Conservation (phyloP, 2,329 filamentous ascomycete genomes). For the Atkinsonella texensis region DNA sequence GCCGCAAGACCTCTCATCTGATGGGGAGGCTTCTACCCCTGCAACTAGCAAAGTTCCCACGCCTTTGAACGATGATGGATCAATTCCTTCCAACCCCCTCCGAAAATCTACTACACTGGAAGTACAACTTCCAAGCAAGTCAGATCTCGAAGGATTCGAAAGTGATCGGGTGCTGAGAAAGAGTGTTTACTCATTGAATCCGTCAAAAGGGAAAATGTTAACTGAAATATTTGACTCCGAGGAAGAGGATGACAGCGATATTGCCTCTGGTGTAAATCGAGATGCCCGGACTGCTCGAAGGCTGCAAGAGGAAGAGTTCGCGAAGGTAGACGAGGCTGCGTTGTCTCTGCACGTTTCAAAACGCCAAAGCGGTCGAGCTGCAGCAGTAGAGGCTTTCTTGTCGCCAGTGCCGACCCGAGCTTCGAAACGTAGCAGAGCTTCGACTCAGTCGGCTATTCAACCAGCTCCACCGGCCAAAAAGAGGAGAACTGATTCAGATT, state of each 20-base stretch:
- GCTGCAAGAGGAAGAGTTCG: constrained; percentile 22
- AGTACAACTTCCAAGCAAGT: constrained; percentile 16
- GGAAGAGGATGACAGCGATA: constrained; percentile 22
- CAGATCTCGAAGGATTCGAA: constrained; percentile 9
- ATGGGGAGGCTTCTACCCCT: constrained; percentile 23
- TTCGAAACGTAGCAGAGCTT: constrained; percentile 16
- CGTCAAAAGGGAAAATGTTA: constrained; percentile 31
- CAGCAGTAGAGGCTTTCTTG: constrained; percentile 1
- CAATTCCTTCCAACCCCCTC: constrained; percentile 1
- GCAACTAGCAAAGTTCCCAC: constrained; percentile 26
- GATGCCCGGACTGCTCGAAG: constrained; percentile 22
- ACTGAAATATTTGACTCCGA: constrained; percentile 29
- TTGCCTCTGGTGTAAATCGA: constrained; percentile 12
- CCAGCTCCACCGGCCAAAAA: constrained; percentile 18
- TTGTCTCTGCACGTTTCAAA: constrained; percentile 4
- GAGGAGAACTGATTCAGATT: constrained; percentile 17
- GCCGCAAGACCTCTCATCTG: constrained; percentile 17
- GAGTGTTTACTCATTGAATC: constrained; percentile 36
- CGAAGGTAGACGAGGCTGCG: constrained; percentile 6
- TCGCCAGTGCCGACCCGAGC: constrained; percentile 7
- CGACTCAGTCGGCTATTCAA: constrained; percentile 9
- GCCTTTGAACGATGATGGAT: constrained; percentile 15
- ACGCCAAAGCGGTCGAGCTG: constrained; percentile 1
- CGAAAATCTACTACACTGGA: constrained; percentile 13
- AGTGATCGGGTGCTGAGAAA: constrained; percentile 19